Evolutionary conservation across 768 basidiomycete species (phyloP), one percentile per base, ranked within the genome.

Genomic region (Exsudoporus frostii): DNA sequence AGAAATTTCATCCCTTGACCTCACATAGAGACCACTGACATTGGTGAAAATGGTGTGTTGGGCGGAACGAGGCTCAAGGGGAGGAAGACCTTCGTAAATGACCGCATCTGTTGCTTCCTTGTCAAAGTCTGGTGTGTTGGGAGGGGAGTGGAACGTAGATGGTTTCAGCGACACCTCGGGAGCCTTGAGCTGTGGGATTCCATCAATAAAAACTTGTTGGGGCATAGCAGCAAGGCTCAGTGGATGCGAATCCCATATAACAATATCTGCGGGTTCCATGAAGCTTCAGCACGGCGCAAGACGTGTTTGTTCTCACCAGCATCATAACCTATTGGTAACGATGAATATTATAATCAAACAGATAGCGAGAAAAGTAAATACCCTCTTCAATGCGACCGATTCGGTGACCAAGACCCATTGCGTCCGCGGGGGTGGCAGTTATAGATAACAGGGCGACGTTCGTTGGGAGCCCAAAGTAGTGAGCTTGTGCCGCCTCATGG

Each of bases 171-270:
- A 65, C 53, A 76, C 73, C 5, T 70, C 60, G 17, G 77, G 76
- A n/a, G 72, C 67, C 43, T 75, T 74, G 46, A 88, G 76, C 61
- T 95, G 92, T 4, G 82, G 65, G 52, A 92, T 83, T 2, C 92
- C 92, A 66, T 97, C 93, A 58, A 95, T 89, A 76, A 85, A 95
- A 25, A 90, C 83, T 51, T 85, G 83, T 13, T 73, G 65, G 0
- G 90, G 91, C 0, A 87, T 90, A 3, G 90, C 85, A 49, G 86
- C 89, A 20, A 90, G 71, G 27, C 77, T 76, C 27, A 92, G 75
- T 1, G 91, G 91, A 69, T 90, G 86, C 3, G 81, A 82, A 61
- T 86, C 83, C 85, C 85, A 87, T 34, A 91, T 67, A 7, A 90
- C 86, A n/a, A 90, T 65, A 63, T 92, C 86, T 44, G 29, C 27